These are phyloP conservation scores for Neofusicoccum sp. DNA, from an alignment of 2,329 filamentous ascomycete species.

Conservation along the genomic window DNA sequence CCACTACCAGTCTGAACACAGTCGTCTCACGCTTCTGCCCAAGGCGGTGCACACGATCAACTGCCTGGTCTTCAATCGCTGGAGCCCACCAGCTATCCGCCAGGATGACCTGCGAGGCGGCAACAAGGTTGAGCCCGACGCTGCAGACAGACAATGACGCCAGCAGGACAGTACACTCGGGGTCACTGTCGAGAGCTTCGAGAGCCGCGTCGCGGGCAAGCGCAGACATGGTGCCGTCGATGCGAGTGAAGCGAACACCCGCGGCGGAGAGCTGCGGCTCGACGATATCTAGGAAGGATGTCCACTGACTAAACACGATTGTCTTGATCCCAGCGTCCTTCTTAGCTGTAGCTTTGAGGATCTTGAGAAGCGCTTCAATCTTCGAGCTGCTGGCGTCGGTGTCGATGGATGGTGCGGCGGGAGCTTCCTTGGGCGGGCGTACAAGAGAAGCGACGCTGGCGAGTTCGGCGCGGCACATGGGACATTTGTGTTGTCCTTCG, in stretches of 20 bases:
- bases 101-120: conserved; percentile 83
- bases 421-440: conserved; percentile 59
- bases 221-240: conserved; percentile 80
- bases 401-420: conserved; percentile 51
- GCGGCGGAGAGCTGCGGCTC: conserved; percentile 66
- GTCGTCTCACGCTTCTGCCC: conserved; percentile 77
- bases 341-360: conserved; percentile 69
- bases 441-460: conserved; percentile 59
- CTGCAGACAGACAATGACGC: conserved; percentile 81
- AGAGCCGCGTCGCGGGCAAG: conserved; percentile 72
- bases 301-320: conserved; percentile 78
- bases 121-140: conserved; percentile 83
- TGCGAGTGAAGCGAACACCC: conserved; percentile 66
- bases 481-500: conserved; percentile 76
- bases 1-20: conserved; percentile 80
- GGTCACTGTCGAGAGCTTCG: conserved; percentile 66
- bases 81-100: conserved; percentile 89
- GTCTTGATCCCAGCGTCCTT: conserved; percentile 65
- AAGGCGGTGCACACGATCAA: conserved; percentile 69
- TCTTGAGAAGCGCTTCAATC: conserved; percentile 75
- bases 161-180: conserved; percentile 72
- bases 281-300: conserved; percentile 71
- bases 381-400: conserved; percentile 74
- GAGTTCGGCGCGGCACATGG: conserved; percentile 76
- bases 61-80: conserved; percentile 87